phyloP scores from a whole-genome alignment of 345 rosid genomes.

The Gossypium turneri region DNA sequence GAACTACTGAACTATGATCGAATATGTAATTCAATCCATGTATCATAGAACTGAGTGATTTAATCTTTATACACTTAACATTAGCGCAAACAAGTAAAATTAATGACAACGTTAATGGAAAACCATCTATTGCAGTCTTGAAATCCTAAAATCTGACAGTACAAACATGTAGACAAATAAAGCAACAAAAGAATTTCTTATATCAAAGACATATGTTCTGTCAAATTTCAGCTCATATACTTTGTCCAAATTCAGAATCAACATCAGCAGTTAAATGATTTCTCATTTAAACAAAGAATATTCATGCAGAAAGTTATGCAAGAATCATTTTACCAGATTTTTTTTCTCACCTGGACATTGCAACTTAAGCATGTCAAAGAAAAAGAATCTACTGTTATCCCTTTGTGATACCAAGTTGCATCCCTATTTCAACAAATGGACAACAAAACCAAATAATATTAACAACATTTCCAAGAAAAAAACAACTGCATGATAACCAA shows the following conservation, averaged over 20 bases:
- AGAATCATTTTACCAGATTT: constrained; percentile 36
- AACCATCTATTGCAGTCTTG: not conserved
- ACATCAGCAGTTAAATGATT: not conserved
- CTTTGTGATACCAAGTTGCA: constrained; percentile 67
- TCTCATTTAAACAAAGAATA: not conserved
- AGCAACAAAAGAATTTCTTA: not conserved
- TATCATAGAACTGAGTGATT: not conserved
- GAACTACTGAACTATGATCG: not conserved
- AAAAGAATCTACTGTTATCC: constrained; percentile 53
- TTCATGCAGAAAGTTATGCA: not conserved
- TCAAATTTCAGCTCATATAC: not conserved
- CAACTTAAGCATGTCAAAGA: constrained; percentile 64
- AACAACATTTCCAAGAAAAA: not conserved
- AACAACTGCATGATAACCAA: not conserved
- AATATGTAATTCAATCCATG: not conserved
- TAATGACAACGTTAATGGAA: not conserved
- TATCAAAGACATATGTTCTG: not conserved
- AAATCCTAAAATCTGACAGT: not conserved
- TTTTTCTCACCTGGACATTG: constrained; percentile 71
- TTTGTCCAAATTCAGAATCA: not conserved
- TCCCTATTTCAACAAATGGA: constrained; percentile 43
- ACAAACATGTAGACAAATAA: not conserved
- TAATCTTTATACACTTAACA: not conserved
- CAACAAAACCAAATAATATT: not conserved
- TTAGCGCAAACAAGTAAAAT: not conserved